Evolutionary conservation across 805 yeast genomes (phyloP), one percentile per base, ranked within the genome.

Genomic region (Spathaspora girioi): DNA sequence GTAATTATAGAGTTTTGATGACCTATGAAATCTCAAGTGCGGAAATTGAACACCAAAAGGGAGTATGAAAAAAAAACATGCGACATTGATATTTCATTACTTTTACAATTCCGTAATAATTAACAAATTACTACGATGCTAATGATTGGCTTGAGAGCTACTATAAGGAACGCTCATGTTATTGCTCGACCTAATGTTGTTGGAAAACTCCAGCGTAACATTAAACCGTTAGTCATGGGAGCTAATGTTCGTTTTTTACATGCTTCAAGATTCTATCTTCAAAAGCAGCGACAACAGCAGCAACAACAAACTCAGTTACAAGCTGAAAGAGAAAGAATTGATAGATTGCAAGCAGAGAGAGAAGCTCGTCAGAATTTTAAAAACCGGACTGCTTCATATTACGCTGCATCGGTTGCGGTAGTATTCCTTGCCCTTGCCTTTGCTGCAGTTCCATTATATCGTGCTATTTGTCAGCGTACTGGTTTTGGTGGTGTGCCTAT

Each of bases 401-500:
- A 89, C 62, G 73, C 86, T 12, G 73, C 81, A 1, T 84, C 93
- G n/a, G 74, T 89, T 18, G 83, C 83, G 11, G 69, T 92, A 27
- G 70, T 83, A 2, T 88, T 89, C 55, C 69, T 89, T 15, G 89
- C 96, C 0, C 73, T 93, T 5, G 80, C 96, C 0, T 94, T 90
- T 68, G 88, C 91, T 9, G 89, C 97, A 0, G 99, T 94, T 17
- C 98, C 98, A 4, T 71, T 94, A 6, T 94, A 94, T 68, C 75
- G 97, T 58, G 90, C 92, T 8, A 77, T 94, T 29, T 94, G 99
- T 75, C 89, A 92, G 60, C 80, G 96, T 68, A 92, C 97, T 0
- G 99, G 99, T 0, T 94, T 87, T 81, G 97, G 93, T 47, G 99
- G 99, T 42, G 84, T 87, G 8, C 98, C 98, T 10, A 87, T 92